These are phyloP conservation scores for Trametes punicea DNA, from an alignment of 768 basidiomycete genomes.

Conservation along the genomic window DNA sequence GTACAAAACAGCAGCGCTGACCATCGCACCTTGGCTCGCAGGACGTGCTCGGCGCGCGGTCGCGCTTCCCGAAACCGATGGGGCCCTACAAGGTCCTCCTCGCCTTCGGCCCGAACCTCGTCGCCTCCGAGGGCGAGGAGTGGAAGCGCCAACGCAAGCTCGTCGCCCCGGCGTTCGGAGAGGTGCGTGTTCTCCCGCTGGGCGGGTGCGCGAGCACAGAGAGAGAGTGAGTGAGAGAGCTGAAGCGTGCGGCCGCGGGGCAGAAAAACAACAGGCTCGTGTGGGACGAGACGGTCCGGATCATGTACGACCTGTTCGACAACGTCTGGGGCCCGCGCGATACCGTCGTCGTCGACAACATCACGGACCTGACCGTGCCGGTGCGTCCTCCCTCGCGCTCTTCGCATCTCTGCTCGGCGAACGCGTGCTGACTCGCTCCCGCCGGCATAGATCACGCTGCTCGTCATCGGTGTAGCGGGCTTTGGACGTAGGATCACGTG, in stretches of 20 bases:
- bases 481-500: constrained; percentile 51
- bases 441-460: constrained; percentile 51
- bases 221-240: no score
- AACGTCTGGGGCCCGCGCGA: constrained; percentile 45
- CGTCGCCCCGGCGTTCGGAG: constrained; percentile 58
- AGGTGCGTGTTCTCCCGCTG: constrained; percentile 36
- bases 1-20: no score
- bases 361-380: constrained; percentile 48
- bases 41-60: constrained; percentile 47
- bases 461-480: constrained; percentile 52
- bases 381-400: constrained; percentile 31
- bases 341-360: constrained; percentile 41
- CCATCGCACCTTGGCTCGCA: constrained; percentile 20
- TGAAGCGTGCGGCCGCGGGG: no score
- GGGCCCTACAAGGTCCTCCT: constrained; percentile 41
- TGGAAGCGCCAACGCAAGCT: constrained; percentile 67
- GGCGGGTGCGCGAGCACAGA: no score
- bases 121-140: constrained; percentile 57
- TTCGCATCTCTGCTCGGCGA: no score
- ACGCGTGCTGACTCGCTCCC: no score
- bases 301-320: constrained; percentile 30
- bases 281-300: constrained; percentile 33
- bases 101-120: constrained; percentile 58
- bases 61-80: constrained; percentile 56
- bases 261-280: constrained; percentile 36